A percentile compares a stretch with the other conserved stretches of the same genome.
Evolutionary conservation across 495 filamentous ascomycete genomes (phyloP).

Genomic region (Xylaria intraflava): DNA sequence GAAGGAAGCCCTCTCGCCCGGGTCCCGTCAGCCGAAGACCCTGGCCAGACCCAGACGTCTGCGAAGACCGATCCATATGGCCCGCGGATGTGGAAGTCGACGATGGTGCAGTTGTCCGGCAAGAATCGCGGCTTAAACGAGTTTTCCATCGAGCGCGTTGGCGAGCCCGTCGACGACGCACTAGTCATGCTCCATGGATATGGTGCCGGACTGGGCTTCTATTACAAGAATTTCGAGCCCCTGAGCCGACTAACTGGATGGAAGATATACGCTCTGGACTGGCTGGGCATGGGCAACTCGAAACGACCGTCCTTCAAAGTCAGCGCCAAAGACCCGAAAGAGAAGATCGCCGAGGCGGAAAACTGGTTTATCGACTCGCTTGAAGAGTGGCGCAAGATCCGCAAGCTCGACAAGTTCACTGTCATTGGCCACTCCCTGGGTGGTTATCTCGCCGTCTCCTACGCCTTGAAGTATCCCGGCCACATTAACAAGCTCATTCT

Average conservation of each 20-base stretch:
- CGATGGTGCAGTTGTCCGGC: constrained; percentile 75
- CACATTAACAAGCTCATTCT: constrained; percentile 92
- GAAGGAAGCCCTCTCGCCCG: constrained; percentile 13
- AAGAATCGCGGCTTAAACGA: constrained; percentile 88
- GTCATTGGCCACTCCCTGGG: constrained; percentile 88
- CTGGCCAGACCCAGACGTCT: constrained; percentile 45
- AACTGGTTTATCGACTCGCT: constrained; percentile 93
- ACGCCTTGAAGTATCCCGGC: constrained; percentile 92
- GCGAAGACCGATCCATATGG: constrained; percentile 70
- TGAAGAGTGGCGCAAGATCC: constrained; percentile 87
- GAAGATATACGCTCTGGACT: constrained; percentile 86
- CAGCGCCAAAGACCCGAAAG: constrained; percentile 70
- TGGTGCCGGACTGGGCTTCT: constrained; percentile 91
- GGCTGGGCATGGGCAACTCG: constrained; percentile 92
- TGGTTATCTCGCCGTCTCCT: constrained; percentile 89
- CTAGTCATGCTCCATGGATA: constrained; percentile 98
- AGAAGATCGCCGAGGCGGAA: constrained; percentile 84
- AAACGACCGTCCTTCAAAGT: constrained; percentile 77
- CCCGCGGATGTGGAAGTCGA: constrained; percentile 76
- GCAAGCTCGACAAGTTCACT: constrained; percentile 87
- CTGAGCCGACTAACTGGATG: constrained; percentile 70
- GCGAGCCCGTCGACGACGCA: constrained; percentile 68
- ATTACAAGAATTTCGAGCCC: constrained; percentile 94
- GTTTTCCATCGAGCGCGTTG: constrained; percentile 78
- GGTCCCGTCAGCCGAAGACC: constrained; percentile 26